phyloP scores from a whole-genome alignment of 2,329 filamentous ascomycete species.

The Talaromyces islandicus region DNA sequence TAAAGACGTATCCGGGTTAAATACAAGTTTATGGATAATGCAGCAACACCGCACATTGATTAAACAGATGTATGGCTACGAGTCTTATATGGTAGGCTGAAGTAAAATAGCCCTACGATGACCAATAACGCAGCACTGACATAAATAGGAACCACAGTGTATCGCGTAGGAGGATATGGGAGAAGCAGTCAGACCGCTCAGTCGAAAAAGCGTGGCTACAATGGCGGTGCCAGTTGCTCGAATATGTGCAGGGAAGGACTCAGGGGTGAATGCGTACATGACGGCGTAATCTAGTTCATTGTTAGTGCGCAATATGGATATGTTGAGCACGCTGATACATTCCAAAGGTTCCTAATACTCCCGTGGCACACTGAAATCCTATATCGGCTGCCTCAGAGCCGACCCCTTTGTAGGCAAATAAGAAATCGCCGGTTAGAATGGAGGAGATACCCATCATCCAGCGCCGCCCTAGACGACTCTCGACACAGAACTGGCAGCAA shows the following conservation, averaged over 20 bases:
- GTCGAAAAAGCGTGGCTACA: slow-evolving; percentile 24
- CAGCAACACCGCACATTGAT: not conserved
- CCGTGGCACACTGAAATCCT: slow-evolving; percentile 36
- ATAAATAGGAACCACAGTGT: slow-evolving; percentile 41
- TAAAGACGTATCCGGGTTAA: not conserved
- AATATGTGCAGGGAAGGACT: slow-evolving; percentile 18
- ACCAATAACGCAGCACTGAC: slow-evolving; percentile 42
- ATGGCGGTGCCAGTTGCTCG: slow-evolving; percentile 22
- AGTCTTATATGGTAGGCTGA: slow-evolving; percentile 43
- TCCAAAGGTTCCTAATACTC: slow-evolving; percentile 25
- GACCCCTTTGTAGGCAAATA: slow-evolving; percentile 42
- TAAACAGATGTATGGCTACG: slow-evolving; percentile 15
- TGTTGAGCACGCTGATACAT: not conserved
- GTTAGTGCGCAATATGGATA: slow-evolving; percentile 15
- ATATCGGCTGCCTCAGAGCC: slow-evolving; percentile 29
- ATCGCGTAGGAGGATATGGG: slow-evolving; percentile 40
- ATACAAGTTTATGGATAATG: not conserved
- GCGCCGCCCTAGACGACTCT: slow-evolving; percentile 36
- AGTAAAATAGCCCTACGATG: slow-evolving; percentile 34
- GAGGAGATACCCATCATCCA: slow-evolving; percentile 43
- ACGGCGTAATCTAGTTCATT: slow-evolving; percentile 20
- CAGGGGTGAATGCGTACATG: slow-evolving; percentile 3
- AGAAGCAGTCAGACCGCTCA: slow-evolving; percentile 31
- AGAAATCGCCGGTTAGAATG: slow-evolving; percentile 41
- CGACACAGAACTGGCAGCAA: slow-evolving; percentile 37